These are phyloP conservation scores for Ambrosiella xylebori DNA, from an alignment of 2,329 filamentous ascomycete genomes.

Conservation along the genomic window DNA sequence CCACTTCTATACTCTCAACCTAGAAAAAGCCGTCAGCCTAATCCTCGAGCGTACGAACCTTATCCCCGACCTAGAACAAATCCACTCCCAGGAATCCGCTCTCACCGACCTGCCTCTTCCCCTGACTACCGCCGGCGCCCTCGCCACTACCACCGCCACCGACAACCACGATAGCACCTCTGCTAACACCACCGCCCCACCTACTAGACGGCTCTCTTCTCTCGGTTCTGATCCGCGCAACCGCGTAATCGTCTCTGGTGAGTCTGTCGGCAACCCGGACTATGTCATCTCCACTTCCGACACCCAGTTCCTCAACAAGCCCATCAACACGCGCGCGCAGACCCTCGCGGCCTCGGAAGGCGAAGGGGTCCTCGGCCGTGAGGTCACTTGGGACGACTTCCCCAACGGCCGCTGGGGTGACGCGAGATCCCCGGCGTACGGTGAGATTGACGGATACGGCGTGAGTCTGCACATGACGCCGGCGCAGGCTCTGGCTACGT, in stretches of 20 bases:
- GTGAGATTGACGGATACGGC: constrained; percentile 95
- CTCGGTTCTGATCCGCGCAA: constrained; percentile 76
- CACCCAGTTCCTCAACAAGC: constrained; percentile 56
- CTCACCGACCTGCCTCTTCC: constrained; percentile 14
- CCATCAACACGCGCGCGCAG: constrained; percentile 62
- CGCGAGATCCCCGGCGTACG: constrained; percentile 79
- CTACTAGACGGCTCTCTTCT: constrained; percentile 50
- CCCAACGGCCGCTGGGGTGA: constrained; percentile 94
- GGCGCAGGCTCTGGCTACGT: constrained; percentile 65
- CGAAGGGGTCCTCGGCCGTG: constrained; percentile 70
- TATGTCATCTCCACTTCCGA: constrained; percentile 62
- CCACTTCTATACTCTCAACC: constrained; percentile 93
- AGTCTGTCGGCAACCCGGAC: constrained; percentile 39
- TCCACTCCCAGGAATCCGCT: constrained; percentile 24
- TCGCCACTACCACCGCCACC: constrained; percentile 21
- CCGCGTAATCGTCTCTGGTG: constrained; percentile 61
- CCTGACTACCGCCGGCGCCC: constrained; percentile 21
- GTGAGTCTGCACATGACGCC: constrained; percentile 85
- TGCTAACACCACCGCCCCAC: constrained; percentile 21
- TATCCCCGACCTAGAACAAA: constrained; percentile 39
- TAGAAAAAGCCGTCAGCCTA: constrained; percentile 90
- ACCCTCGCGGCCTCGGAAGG: constrained; percentile 90
- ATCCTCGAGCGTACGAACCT: constrained; percentile 75
- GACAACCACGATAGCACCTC: constrained; percentile 11
- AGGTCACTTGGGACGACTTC: constrained; percentile 98